These are phyloP conservation scores for Colletotrichum tofieldiae DNA, from an alignment of 2,329 filamentous ascomycete species.

Conservation along the genomic window DNA sequence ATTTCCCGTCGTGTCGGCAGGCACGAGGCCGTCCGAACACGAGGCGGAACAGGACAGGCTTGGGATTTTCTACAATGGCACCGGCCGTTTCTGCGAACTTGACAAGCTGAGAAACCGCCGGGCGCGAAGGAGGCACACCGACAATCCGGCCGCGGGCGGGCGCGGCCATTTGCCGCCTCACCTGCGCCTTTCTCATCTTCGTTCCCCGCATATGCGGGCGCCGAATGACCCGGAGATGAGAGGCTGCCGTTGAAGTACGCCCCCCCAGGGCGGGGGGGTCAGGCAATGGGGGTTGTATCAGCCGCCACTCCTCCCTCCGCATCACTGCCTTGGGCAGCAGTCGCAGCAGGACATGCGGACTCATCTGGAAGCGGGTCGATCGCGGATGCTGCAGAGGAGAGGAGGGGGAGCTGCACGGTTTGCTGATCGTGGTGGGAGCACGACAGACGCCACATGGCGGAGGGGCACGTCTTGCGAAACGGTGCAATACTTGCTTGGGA, in stretches of 20 bases:
- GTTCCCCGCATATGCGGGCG: slow-evolving; percentile 19
- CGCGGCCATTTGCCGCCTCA: slow-evolving; percentile 27
- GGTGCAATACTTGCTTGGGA: background rate
- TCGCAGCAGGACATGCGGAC: background rate
- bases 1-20: background rate
- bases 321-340: slow-evolving; percentile 20
- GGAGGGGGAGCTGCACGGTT: slow-evolving; percentile 3
- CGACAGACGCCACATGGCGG: slow-evolving; percentile 31
- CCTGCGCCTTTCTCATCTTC: slow-evolving; percentile 2
- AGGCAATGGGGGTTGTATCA: slow-evolving; percentile 7
- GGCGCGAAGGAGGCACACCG: slow-evolving; percentile 20
- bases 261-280: background rate
- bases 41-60: background rate
- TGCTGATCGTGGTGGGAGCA: slow-evolving; percentile 14
- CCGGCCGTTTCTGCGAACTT: slow-evolving; percentile 26
- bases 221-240: slow-evolving; percentile 32
- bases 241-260: slow-evolving; percentile 11
- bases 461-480: background rate
- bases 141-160: slow-evolving; percentile 33
- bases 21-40: background rate
- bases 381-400: background rate
- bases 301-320: slow-evolving; percentile 8
- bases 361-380: slow-evolving; percentile 33
- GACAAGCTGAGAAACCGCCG: background rate
- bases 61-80: slow-evolving; percentile 7